Conservation (phyloP, 2,329 filamentous ascomycete species). For the Penicillium frequentans region DNA sequence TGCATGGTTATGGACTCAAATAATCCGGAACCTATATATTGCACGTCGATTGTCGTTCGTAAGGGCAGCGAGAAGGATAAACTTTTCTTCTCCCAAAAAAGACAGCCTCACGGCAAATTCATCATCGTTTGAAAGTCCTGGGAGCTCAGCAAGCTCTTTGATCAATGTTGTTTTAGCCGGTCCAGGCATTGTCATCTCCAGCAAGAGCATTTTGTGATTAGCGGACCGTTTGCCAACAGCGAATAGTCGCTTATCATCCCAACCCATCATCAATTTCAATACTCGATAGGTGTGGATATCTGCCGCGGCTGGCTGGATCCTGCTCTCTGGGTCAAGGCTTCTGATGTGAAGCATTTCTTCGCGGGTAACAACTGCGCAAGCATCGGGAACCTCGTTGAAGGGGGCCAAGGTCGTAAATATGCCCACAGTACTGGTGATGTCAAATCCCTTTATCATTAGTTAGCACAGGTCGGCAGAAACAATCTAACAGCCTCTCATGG, state of each 20-base stretch:
- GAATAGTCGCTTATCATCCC: constrained; percentile 20
- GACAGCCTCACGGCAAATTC: background rate
- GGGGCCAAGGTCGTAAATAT: constrained; percentile 33
- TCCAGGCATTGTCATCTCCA: constrained; percentile 19
- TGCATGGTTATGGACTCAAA: background rate
- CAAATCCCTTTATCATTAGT: background rate
- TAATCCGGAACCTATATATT: constrained; percentile 20
- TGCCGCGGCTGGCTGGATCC: constrained; percentile 6
- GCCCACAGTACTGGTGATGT: constrained; percentile 12
- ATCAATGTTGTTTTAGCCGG: background rate
- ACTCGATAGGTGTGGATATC: constrained; percentile 29
- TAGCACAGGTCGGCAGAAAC: background rate
- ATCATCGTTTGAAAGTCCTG: background rate
- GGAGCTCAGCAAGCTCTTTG: background rate
- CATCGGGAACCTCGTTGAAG: constrained; percentile 16
- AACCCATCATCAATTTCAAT: constrained; percentile 25
- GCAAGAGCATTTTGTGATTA: constrained; percentile 22
- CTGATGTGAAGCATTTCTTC: constrained; percentile 28
- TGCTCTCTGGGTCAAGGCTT: constrained; percentile 5
- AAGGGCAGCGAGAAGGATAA: constrained; percentile 25
- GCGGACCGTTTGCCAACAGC: constrained; percentile 23
- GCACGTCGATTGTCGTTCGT: constrained; percentile 20
- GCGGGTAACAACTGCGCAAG: constrained; percentile 27
- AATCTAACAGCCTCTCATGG: background rate
- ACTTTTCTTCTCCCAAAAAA: background rate